phyloP scores from a whole-genome alignment of 177 flowering plant species.

The Vitis hybrid region DNA sequence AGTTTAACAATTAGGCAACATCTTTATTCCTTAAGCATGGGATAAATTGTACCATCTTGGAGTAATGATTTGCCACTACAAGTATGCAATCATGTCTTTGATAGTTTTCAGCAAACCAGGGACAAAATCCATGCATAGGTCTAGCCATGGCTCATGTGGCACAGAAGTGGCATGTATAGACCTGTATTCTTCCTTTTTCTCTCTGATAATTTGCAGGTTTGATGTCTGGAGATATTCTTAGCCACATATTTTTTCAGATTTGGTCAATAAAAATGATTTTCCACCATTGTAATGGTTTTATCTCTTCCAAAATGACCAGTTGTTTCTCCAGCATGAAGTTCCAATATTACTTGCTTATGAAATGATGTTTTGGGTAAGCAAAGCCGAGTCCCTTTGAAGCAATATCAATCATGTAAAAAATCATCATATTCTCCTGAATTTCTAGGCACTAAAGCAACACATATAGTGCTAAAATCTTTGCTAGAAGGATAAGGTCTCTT shows the following conservation, averaged over 20 bases:
- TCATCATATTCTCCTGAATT: not conserved
- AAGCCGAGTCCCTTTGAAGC: not conserved
- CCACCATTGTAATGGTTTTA: not conserved
- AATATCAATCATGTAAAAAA: constrained; percentile 3
- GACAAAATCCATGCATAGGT: constrained; percentile 19
- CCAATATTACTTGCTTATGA: not conserved
- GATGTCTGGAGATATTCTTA: not conserved
- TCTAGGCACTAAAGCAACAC: not conserved
- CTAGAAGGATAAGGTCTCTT: too few species aligned
- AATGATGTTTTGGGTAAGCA: constrained; percentile 4
- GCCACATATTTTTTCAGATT: not conserved
- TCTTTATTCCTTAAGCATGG: constrained; percentile 3
- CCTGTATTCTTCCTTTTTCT: constrained; percentile 9
- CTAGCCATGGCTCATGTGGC: constrained; percentile 2
- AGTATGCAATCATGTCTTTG: constrained; percentile 8
- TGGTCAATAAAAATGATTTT: constrained; percentile 1
- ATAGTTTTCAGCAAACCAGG: constrained; percentile 2
- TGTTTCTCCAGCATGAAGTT: not conserved
- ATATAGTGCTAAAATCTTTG: not conserved
- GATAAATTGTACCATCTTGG: constrained; percentile 18
- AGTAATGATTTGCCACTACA: constrained; percentile 18
- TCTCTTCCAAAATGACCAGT: constrained; percentile 12
- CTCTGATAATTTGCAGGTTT: not conserved
- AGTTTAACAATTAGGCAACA: not conserved
- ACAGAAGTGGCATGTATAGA: constrained; percentile 12